Evolutionary conservation across 768 basidiomycete species (phyloP), one percentile per base, ranked within the genome.

Genomic region (Rhodotorula graminis): DNA sequence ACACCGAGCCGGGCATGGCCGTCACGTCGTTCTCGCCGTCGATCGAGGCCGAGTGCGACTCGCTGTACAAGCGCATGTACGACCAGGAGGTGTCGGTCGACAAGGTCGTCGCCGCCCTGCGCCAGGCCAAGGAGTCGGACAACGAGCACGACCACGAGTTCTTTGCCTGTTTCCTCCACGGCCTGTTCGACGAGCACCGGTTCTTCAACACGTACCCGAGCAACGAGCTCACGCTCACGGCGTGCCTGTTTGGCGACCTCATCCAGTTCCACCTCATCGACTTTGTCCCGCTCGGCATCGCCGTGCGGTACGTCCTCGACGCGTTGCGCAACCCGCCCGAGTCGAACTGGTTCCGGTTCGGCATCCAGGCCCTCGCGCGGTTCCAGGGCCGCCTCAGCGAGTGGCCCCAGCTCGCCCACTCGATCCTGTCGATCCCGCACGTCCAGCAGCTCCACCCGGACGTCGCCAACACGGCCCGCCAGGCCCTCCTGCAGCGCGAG

Each of bases 81-180:
- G 91, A 93, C 80, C 92, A 93, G 80, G 88, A 92, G 77, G 90
- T 92, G 67, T 86, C 91, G 67, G 92, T 98, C 78, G 95, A 98
- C 80, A 91, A 95, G 73, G 93, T 98, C 74, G 90, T 97, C 72
- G 83, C 86, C 40, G 88, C 93, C 82, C 87, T 99, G 40, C 90
- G 91, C 81, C 87, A 88, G 66, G 87, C 88, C 83, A 93, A 94
- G 80, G 87, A 86, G 62, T 94, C 93, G 44, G 85, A 86, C 46
- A 91, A 89, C 76, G 82, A 88, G 58, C 88, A 88, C 67, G 93
- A 97, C 77, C 92, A 95, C 80, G 93, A 98, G 82, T 87, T 96
- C 73, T 97, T 97, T 80, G 96, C 93, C n/a, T 97, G 93, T 87
- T 96, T 96, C 88, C 89, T 99, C 63, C 94, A 97, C 83, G 95